phyloP scores from a whole-genome alignment of 2,329 filamentous ascomycete species.

The Xylariomycetidae sp. region DNA sequence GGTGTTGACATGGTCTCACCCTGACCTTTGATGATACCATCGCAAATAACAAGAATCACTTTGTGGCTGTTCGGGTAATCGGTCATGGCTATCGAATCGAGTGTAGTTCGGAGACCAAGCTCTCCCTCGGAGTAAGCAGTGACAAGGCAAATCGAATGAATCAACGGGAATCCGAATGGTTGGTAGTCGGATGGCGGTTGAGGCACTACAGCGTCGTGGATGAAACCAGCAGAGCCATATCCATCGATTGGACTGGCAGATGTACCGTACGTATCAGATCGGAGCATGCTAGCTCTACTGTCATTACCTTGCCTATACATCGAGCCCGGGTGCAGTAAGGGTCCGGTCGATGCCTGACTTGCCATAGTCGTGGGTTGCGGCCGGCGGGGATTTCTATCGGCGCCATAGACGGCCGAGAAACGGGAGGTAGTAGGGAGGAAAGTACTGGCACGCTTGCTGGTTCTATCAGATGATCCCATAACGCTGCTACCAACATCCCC shows the following conservation, averaged over 20 bases:
- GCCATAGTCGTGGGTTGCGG: conserved; percentile 85
- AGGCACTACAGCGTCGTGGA: conserved; percentile 91
- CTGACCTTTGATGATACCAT: conserved; percentile 94
- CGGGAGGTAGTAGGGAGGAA: conserved; percentile 92
- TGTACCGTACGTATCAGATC: conserved; percentile 50
- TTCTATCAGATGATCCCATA: conserved; percentile 60
- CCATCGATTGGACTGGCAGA: conserved; percentile 59
- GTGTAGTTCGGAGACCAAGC: conserved; percentile 84
- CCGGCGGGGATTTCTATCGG: conserved; percentile 53
- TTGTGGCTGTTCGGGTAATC: conserved; percentile 99
- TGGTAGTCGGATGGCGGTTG: conserved; percentile 97
- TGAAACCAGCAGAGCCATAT: conserved; percentile 85
- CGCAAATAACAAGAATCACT: conserved; percentile 90
- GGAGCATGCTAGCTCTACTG: conserved; percentile 61
- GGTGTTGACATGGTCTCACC: conserved; percentile 84
- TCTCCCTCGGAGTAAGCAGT: conserved; percentile 96
- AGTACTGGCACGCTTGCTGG: conserved; percentile 73
- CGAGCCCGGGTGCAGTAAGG: conserved; percentile 64
- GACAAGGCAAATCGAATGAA: conserved; percentile 89
- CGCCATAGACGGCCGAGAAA: conserved; percentile 85
- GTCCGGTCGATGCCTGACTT: conserved; percentile 73
- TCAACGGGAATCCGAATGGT: conserved; percentile 91
- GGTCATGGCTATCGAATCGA: conserved; percentile 94
- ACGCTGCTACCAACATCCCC: conserved; percentile 68
- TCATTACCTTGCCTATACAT: conserved; percentile 67